Percentiles rank a stretch among this genome's conserved stretches.
Evolutionary conservation across 176 grass and related monocot species (phyloP).

Genomic region (Canna indica): DNA sequence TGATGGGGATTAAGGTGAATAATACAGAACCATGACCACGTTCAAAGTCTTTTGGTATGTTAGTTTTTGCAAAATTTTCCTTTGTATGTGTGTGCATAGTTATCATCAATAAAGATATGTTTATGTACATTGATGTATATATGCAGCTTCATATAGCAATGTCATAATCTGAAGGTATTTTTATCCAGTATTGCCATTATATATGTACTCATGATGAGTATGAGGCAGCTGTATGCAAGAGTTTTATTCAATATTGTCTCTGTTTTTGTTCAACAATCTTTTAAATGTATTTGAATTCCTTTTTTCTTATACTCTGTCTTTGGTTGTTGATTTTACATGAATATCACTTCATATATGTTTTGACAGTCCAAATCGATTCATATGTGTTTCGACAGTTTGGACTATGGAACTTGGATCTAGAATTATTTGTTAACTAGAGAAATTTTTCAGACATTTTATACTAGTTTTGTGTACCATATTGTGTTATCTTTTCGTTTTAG

Average conservation of each 20-base stretch:
- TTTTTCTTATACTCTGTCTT: background rate
- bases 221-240: background rate
- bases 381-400: background rate
- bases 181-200: background rate
- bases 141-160: background rate
- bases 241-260: background rate
- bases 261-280: background rate
- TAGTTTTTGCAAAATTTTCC: background rate
- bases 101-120: background rate
- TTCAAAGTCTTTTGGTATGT: conserved; percentile 2
- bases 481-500: background rate
- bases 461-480: background rate
- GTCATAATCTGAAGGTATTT: no score
- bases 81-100: background rate
- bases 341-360: background rate
- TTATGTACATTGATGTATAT: background rate
- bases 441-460: background rate
- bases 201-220: background rate
- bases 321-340: background rate
- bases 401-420: background rate
- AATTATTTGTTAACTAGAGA: background rate
- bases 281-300: background rate
- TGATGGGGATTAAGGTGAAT: conserved; percentile 79
- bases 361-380: background rate
- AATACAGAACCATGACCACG: conserved; percentile 24